Evolutionary conservation across 495 filamentous ascomycete species (phyloP).

Genomic region (Aspergillus baeticus): DNA sequence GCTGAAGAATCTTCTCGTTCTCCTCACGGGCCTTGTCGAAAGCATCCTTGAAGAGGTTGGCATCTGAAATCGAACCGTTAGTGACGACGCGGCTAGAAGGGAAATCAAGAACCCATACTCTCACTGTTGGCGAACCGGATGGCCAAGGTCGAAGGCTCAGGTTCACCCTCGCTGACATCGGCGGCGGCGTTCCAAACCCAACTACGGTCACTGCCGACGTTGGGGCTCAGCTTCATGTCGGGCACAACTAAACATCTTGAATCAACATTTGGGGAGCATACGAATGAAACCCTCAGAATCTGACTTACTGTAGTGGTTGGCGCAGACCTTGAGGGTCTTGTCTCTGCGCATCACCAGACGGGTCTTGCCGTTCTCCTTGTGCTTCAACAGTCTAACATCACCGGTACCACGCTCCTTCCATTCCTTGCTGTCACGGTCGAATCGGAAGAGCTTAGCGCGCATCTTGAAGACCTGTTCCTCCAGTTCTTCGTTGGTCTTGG

Average conservation of each 20-base stretch:
- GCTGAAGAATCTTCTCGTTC: constrained; percentile 80
- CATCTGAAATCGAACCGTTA: constrained; percentile 57
- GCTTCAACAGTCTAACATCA: constrained; percentile 93
- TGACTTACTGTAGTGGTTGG: constrained; percentile 95
- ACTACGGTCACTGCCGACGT: constrained; percentile 94
- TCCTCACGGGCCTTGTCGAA: constrained; percentile 98
- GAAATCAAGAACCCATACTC: constrained; percentile 60
- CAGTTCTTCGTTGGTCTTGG: constrained; percentile 96
- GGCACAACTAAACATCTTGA: constrained; percentile 70
- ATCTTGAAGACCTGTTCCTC: constrained; percentile 99
- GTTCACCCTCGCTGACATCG: constrained; percentile 97
- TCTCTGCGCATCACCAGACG: constrained; percentile 97
- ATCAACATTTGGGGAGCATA: constrained; percentile 17
- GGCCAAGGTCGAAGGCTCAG: constrained; percentile 92
- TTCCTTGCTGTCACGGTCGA: constrained; percentile 82
- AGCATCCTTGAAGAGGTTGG: constrained; percentile 95
- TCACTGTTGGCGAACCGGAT: constrained; percentile 98
- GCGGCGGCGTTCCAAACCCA: constrained; percentile 99
- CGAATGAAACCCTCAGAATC: background rate
- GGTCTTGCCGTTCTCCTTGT: constrained; percentile 97
- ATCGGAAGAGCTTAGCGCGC: constrained; percentile 99
- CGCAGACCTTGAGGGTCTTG: constrained; percentile 99
- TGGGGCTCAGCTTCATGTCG: constrained; percentile 97
- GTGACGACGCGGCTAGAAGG: background rate
- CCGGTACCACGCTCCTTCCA: constrained; percentile 99